phyloP scores from a whole-genome alignment of 1,139 yeast species.

The Geotrichum bryndzae region DNA sequence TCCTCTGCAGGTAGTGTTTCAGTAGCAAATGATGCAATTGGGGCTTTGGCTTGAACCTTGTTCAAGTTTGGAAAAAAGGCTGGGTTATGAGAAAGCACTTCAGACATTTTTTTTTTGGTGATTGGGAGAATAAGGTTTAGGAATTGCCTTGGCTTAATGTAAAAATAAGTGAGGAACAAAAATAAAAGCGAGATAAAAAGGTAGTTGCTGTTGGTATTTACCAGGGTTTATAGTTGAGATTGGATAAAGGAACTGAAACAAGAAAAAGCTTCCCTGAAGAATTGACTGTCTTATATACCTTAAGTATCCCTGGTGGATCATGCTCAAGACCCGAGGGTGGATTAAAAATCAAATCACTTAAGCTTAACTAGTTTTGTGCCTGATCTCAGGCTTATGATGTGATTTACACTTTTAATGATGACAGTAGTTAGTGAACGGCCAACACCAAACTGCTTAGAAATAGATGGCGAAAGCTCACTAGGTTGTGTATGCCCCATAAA shows the following conservation, averaged over 20 bases:
- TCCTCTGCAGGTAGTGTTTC: conserved; percentile 1
- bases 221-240: no score
- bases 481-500: no score
- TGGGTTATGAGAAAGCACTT: not conserved
- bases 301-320: no score
- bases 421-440: not conserved
- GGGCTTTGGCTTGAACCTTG: not conserved
- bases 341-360: not conserved
- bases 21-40: not conserved
- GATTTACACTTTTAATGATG: not conserved
- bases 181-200: no score
- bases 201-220: not conserved
- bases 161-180: not conserved
- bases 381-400: not conserved
- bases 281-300: no score
- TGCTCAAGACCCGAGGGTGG: not conserved
- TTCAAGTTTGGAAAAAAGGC: not conserved
- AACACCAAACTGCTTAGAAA: not conserved
- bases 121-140: not conserved
- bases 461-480: not conserved
- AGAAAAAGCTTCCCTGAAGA: no score
- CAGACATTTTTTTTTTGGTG: not conserved
- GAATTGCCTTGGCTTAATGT: not conserved
- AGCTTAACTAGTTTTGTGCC: not conserved
- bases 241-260: no score